Conservation (phyloP, 2,329 filamentous ascomycete genomes). For the Diplodia sapinea region DNA sequence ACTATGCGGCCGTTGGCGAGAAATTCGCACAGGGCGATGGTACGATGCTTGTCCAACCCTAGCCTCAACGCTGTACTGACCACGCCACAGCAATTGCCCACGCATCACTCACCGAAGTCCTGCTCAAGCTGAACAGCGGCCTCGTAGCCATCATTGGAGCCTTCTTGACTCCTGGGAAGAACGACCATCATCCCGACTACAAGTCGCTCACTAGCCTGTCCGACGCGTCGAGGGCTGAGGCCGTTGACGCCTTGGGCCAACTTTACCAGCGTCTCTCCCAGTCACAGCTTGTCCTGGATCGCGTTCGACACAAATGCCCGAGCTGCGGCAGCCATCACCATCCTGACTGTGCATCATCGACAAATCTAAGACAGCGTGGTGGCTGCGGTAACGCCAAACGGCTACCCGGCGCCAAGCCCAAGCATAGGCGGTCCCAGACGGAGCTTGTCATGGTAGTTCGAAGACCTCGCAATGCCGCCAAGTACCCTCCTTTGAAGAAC, state of each 20-base stretch:
- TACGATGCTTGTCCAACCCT: slow-evolving; percentile 37
- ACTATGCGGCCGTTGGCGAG: slow-evolving; percentile 47
- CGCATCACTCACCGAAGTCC: slow-evolving; percentile 52
- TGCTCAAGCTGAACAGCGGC: slow-evolving; percentile 55
- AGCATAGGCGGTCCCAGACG: slow-evolving; percentile 35
- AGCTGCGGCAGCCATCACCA: slow-evolving; percentile 39
- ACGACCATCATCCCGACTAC: slow-evolving; percentile 50
- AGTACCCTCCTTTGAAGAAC: not conserved
- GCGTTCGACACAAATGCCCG: slow-evolving; percentile 35
- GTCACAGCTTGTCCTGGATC: slow-evolving; percentile 44
- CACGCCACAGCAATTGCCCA: slow-evolving; percentile 50
- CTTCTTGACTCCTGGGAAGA: slow-evolving; percentile 49
- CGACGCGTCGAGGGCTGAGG: slow-evolving; percentile 53
- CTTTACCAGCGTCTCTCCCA: slow-evolving; percentile 49
- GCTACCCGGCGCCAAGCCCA: not conserved
- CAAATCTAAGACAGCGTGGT: slow-evolving; percentile 3
- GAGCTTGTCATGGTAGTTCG: slow-evolving; percentile 46
- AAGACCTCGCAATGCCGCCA: slow-evolving; percentile 40
- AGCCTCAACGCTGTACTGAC: slow-evolving; percentile 30
- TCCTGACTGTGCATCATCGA: slow-evolving; percentile 9
- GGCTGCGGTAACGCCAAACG: slow-evolving; percentile 3
- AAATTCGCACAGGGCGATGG: slow-evolving; percentile 53
- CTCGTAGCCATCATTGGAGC: slow-evolving; percentile 54
- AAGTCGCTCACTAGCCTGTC: slow-evolving; percentile 52
- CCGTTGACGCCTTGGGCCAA: slow-evolving; percentile 50